Evolutionary conservation across 2,329 filamentous ascomycete genomes (phyloP), one percentile per base, ranked within the genome.

Genomic region (Sphaerulina musiva): DNA sequence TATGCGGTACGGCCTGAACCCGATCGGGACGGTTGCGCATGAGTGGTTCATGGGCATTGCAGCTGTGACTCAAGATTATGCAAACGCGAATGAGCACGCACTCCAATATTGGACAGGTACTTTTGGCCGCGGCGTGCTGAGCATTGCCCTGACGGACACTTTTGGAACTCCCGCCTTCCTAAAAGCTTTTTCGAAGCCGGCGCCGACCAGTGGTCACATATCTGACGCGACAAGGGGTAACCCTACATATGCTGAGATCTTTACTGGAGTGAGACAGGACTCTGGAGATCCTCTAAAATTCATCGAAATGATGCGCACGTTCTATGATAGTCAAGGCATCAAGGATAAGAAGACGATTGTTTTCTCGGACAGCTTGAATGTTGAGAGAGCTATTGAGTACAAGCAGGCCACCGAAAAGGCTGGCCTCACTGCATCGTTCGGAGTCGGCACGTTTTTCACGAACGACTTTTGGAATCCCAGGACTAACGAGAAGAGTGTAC

Each of bases 41-140:
- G 93, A 98, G 73, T 98, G 93, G 93, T 97, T 96, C 76, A 98
- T 98, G 93, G 91, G 89, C 41, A 92, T 95, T 59, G 93, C 93
- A 0, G 91, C 93, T 39, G 89, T 96, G 63, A 88, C 86, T 4
- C 80, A 89, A 59, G 82, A 96, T 72, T 98, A 98, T 68, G 80
- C 83, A 62, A 78, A 80, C 58, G 91, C 93, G 2, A 95, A 91
- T 38, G 89, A 95, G 69, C 80, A 85, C 59, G 91, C 89, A 0
- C 75, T 98, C 62, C 79, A 83, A 54, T 89, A 95, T 69, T 98
- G 93, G 93, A 81, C 95, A 34, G 84, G 85, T 49, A 95, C 88
- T 57, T 98, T 96, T 68, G 93, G 93, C 3, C 83, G 86, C 66
- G 88, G 82, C 2, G 81, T 80, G 62, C 58, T 69, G 32, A 84